Percentiles rank a stretch among this genome's conserved stretches.
phyloP scores from a whole-genome alignment of 129 eudicot species.

The Gnaphalium uliginosum region DNA sequence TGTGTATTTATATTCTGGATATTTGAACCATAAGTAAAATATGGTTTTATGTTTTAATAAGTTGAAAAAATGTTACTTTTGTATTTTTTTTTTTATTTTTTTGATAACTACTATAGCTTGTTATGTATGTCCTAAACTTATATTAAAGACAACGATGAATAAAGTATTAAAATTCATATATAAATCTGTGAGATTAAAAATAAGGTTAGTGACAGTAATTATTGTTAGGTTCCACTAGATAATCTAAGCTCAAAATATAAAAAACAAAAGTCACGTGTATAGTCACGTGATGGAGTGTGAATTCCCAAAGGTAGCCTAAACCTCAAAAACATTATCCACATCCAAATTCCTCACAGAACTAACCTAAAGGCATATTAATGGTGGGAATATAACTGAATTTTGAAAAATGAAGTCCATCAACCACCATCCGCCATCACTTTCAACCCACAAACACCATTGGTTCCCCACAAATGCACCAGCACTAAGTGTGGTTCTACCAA shows the following conservation, averaged over 20 bases:
- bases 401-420: slow-evolving; percentile 35
- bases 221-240: not conserved
- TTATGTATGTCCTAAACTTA: not conserved
- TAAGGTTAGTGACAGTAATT: not conserved
- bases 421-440: slow-evolving; percentile 22
- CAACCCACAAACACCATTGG: slow-evolving; percentile 11
- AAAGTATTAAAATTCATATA: no score
- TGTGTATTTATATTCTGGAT: no score
- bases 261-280: not conserved
- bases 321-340: slow-evolving; percentile 38
- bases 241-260: not conserved
- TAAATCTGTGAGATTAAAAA: no score
- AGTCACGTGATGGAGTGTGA: slow-evolving; percentile 22
- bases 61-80: not conserved
- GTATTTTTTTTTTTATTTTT: not conserved
- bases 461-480: slow-evolving; percentile 14
- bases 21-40: slow-evolving; percentile 6
- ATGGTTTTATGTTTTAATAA: slow-evolving; percentile 27
- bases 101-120: not conserved
- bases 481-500: not conserved
- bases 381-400: slow-evolving; percentile 12
- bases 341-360: not conserved
- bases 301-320: slow-evolving; percentile 17
- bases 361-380: slow-evolving; percentile 11
- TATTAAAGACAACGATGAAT: no score